Evolutionary conservation across 176 grass and related monocot genomes (phyloP), one percentile per base, ranked within the genome.

Genomic region (Hsuehochloa calcarea): DNA sequence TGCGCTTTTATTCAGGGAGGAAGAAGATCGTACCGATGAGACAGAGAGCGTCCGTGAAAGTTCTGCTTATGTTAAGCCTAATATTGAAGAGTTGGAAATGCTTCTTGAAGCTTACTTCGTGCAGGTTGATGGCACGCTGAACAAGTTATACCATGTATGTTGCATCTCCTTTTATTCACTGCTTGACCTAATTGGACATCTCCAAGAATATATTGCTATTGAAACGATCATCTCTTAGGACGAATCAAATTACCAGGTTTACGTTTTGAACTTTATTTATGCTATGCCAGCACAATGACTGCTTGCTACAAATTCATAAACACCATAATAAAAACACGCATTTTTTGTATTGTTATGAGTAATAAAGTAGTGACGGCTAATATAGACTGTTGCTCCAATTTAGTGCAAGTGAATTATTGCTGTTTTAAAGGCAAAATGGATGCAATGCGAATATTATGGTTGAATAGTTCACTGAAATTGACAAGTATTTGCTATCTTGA

Each of bases 91-190:
- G 59, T 20, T 89, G 86, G 92, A 91, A 46, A 91, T 87, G 75
- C 86, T 94, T 83, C 79, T 90, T 22, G 88, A 93, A 84, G 88
- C 92, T 64, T 90, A 90, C 85, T 93, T 93, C 22, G 84, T 94
- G 40, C 86, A 91, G 84, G 70, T 89, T 10, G 92, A 94, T 55
- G 80, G 86, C 59, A 94, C 89, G 15, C 80, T 94, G 63, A 89
- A 91, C 66, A 94, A 86, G 34, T 15, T 94, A 23, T 89, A 38
- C 56, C 72, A 77, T 69, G 92, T 94, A 91, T 54, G 77, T 85
- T 16, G 7, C 15, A 52, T 84, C 50, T 69, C 14, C 3, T 38
- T 80, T 68, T 49, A 41, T 51, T 72, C 54, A 46, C 43, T 45
- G 12, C 68, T 70, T 59, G 51, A 6, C 14, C 23, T 34, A 74